These are phyloP conservation scores for Lophiostoma macrostomum DNA, from an alignment of 495 filamentous ascomycete genomes.

Conservation along the genomic window DNA sequence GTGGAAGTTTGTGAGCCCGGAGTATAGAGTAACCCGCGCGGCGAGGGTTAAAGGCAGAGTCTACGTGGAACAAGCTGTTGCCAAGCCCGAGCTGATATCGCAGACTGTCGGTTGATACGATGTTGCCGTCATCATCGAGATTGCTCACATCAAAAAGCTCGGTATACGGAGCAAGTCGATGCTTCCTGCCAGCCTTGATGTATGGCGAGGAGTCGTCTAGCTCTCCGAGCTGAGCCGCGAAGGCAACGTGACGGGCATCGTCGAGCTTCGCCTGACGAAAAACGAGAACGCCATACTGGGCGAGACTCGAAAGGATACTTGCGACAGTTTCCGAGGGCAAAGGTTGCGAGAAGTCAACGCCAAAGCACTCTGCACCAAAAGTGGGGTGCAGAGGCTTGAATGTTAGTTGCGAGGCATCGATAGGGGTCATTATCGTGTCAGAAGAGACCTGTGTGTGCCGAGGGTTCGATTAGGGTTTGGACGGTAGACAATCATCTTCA, in stretches of 20 bases:
- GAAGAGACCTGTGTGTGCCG: too few relatives aligned
- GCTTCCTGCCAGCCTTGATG: conserved; percentile 44
- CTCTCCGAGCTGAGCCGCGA: conserved; percentile 53
- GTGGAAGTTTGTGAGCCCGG: conserved; percentile 51
- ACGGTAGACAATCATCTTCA: too few relatives aligned
- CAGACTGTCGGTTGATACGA: conserved; percentile 15
- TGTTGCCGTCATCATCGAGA: conserved; percentile 44
- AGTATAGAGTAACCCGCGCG: conserved; percentile 55
- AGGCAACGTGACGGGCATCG: conserved; percentile 52
- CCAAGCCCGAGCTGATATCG: conserved; percentile 28
- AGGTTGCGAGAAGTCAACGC: conserved; percentile 48
- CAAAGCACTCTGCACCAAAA: conserved; percentile 53
- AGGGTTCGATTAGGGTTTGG: too few relatives aligned
- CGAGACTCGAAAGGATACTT: conserved; percentile 46
- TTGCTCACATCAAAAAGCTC: conserved; percentile 60
- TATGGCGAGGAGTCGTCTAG: conserved; percentile 57
- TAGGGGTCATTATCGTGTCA: conserved; percentile 5
- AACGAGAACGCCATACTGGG: conserved; percentile 57
- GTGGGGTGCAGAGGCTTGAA: conserved; percentile 52
- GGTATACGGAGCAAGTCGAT: conserved; percentile 39
- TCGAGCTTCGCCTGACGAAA: conserved; percentile 49
- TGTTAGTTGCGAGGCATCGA: conserved; percentile 23
- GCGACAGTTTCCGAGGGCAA: conserved; percentile 46
- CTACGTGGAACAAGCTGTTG: conserved; percentile 59
- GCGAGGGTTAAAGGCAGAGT: conserved; percentile 60